Percentiles rank a stretch among this genome's conserved stretches.
These are phyloP conservation scores for Phaffomyces thermotolerans DNA, from an alignment of 805 yeast species.

Conservation along the genomic window DNA sequence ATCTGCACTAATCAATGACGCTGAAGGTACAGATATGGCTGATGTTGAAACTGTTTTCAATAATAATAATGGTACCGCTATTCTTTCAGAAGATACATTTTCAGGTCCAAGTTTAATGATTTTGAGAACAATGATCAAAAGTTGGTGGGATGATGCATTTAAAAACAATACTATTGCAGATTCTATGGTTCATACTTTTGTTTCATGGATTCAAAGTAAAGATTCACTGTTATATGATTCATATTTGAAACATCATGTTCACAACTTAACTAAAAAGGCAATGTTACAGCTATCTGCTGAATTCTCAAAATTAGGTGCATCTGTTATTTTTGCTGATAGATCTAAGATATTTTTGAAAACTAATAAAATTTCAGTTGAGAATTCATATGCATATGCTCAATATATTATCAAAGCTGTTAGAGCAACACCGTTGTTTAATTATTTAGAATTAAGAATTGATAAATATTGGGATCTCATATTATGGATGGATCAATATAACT, in stretches of 20 bases:
- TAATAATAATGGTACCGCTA: slow-evolving; percentile 22
- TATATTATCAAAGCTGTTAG: slow-evolving; percentile 72
- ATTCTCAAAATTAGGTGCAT: slow-evolving; percentile 71
- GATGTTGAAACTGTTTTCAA: slow-evolving; percentile 33
- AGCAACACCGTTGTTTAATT: slow-evolving; percentile 74
- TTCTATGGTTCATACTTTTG: slow-evolving; percentile 70
- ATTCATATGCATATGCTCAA: slow-evolving; percentile 86
- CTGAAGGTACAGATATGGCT: slow-evolving; percentile 76
- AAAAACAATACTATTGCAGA: slow-evolving; percentile 66
- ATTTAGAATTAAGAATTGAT: slow-evolving; percentile 63
- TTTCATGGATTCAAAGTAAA: slow-evolving; percentile 79
- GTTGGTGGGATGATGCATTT: slow-evolving; percentile 92
- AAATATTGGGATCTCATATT: slow-evolving; percentile 88
- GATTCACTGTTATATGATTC: slow-evolving; percentile 71
- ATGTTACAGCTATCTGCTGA: slow-evolving; percentile 74
- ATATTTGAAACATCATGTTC: slow-evolving; percentile 77
- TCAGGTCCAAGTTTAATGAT: slow-evolving; percentile 66
- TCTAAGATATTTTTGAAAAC: slow-evolving; percentile 70
- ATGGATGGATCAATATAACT: slow-evolving; percentile 93
- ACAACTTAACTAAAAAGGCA: slow-evolving; percentile 77
- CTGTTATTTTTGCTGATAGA: slow-evolving; percentile 72
- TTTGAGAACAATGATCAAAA: slow-evolving; percentile 67
- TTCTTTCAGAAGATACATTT: slow-evolving; percentile 76
- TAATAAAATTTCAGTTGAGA: slow-evolving; percentile 68
- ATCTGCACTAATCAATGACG: slow-evolving; percentile 76